phyloP scores from a whole-genome alignment of 1,284 basidiomycete genomes.

The Apiotrichum akiyoshidainum region DNA sequence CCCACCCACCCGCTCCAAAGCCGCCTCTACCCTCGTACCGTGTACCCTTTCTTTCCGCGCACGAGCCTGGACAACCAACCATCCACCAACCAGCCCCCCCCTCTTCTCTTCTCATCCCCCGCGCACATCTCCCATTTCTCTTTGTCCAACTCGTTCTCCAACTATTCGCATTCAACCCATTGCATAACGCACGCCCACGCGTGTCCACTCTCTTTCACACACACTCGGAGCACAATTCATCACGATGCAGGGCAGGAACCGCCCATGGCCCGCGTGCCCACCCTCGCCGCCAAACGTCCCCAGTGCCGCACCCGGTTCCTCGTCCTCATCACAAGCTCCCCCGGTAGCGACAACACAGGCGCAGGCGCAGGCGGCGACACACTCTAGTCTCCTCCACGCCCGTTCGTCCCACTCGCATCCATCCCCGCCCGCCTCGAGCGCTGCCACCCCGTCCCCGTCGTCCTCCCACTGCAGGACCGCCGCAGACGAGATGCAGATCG shows the following conservation, averaged over 20 bases:
- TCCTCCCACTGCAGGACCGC: neutral
- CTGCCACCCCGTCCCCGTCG: constrained; percentile 4
- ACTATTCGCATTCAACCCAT: too few species aligned
- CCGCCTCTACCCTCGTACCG: too few species aligned
- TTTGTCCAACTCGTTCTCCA: too few species aligned
- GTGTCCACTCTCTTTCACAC: neutral
- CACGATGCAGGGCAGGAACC: constrained; percentile 2
- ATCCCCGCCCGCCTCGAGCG: constrained; percentile 7
- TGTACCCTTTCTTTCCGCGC: too few species aligned
- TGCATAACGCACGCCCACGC: neutral
- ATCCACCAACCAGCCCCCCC: too few species aligned
- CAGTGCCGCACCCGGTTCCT: neutral
- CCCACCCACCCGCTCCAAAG: too few species aligned
- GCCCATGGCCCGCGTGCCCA: neutral
- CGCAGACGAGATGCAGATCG: neutral
- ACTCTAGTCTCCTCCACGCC: neutral
- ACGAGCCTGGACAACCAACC: too few species aligned
- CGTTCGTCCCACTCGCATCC: constrained; percentile 1
- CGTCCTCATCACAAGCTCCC: neutral
- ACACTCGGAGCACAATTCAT: neutral
- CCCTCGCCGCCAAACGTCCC: constrained; percentile 2
- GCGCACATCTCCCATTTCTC: too few species aligned
- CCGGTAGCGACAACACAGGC: neutral
- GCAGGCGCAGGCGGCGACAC: neutral
- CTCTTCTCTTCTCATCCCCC: too few species aligned